These are phyloP conservation scores for Panicum hallii DNA, from an alignment of 202 grass and related monocot genomes.

Conservation along the genomic window DNA sequence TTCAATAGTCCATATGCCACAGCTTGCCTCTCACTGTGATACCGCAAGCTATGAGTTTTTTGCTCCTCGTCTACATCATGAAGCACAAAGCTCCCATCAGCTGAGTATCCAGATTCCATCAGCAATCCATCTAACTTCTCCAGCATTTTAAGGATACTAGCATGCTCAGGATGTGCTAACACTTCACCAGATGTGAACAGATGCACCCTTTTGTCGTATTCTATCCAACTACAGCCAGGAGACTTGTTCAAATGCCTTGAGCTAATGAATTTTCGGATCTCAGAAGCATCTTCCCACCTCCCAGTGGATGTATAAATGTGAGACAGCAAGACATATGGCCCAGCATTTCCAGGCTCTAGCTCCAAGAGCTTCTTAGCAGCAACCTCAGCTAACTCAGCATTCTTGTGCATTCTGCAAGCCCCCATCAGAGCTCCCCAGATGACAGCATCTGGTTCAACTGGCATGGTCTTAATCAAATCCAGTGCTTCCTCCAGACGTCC, in stretches of 20 bases:
- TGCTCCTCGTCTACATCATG: constrained; percentile 92
- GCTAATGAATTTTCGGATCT: constrained; percentile 68
- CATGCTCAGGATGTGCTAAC: constrained; percentile 69
- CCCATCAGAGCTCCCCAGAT: constrained; percentile 81
- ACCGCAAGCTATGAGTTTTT: constrained; percentile 70
- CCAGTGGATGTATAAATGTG: constrained; percentile 75
- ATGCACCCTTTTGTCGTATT: constrained; percentile 73
- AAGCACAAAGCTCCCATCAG: constrained; percentile 81
- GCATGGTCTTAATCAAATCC: constrained; percentile 68
- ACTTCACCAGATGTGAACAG: constrained; percentile 77
- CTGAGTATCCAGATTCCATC: constrained; percentile 85
- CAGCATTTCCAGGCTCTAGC: constrained; percentile 68
- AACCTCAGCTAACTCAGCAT: constrained; percentile 71
- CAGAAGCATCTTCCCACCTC: constrained; percentile 77
- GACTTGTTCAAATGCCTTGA: constrained; percentile 77
- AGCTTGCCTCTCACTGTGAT: constrained; percentile 92
- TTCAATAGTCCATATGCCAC: constrained; percentile 86
- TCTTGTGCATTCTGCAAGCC: constrained; percentile 77
- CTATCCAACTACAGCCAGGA: constrained; percentile 83
- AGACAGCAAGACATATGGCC: constrained; percentile 74
- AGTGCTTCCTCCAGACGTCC: constrained; percentile 65
- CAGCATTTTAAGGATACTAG: constrained; percentile 63
- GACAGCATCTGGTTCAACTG: constrained; percentile 68
- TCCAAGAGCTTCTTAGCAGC: constrained; percentile 72
- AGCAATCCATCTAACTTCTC: constrained; percentile 75